Conservation (phyloP, 352 stramenopile genomes). For the Pythium inflatum region DNA sequence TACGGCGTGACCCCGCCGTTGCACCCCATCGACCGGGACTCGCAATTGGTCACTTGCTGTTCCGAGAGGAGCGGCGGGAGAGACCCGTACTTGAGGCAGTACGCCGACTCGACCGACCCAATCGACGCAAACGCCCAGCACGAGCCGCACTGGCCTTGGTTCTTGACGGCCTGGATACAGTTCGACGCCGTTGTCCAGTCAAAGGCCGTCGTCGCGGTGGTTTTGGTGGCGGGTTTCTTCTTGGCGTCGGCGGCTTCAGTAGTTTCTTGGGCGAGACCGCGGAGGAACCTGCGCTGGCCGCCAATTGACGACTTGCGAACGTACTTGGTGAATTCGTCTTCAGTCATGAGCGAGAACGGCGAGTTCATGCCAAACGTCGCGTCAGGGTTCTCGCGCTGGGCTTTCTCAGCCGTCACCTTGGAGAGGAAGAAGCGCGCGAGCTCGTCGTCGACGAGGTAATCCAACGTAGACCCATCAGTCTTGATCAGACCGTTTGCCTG, state of each 20-base stretch:
- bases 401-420: slow-evolving; percentile 41
- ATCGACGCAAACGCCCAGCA: slow-evolving; percentile 98
- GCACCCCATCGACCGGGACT: slow-evolving; percentile 80
- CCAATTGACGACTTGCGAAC: slow-evolving; percentile 48
- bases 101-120: slow-evolving; percentile 88
- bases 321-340: slow-evolving; percentile 67
- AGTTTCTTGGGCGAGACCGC: neutral
- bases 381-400: slow-evolving; percentile 51
- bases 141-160: slow-evolving; percentile 92
- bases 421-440: slow-evolving; percentile 35
- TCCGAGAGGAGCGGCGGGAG: slow-evolving; percentile 89
- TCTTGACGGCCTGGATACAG: neutral
- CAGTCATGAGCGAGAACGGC: slow-evolving; percentile 73
- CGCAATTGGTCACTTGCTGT: slow-evolving; percentile 93
- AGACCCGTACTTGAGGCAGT: slow-evolving; percentile 75
- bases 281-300: slow-evolving; percentile 13
- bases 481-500: slow-evolving; percentile 31
- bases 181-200: neutral
- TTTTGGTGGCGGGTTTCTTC: neutral
- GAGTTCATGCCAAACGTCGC: slow-evolving; percentile 62
- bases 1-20: slow-evolving; percentile 88
- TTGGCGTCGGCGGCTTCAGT: neutral
- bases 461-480: no score
- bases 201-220: neutral
- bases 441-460: no score